Base-by-base conservation (phyloP, 208 protist genomes). In the Leishmania martiniquensis region DNA sequence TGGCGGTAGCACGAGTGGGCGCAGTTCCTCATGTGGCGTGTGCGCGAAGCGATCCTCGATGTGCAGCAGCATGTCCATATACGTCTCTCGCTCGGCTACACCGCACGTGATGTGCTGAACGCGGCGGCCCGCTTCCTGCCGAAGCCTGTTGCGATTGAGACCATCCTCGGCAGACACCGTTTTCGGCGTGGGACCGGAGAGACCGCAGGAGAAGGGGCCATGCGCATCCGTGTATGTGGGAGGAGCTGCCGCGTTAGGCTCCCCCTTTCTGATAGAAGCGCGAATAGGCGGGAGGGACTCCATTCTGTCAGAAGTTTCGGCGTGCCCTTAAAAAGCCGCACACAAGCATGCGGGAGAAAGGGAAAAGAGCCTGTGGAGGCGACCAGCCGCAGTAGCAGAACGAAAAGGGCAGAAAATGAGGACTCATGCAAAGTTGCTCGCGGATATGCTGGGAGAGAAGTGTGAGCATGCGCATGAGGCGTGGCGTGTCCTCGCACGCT, bases 1-100 rank as follows among this genome's bases (percentile, higher is more conserved):
- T 39, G 90, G 83, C 9, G 84, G 88, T 34, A 85, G 70, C 63
- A 93, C 83, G 10, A 87, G 78, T 9, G 91, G 89, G 17, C 86
- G 85, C 60, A 88, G 75, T 13, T 60, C 54, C 57, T 54, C 60
- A 42, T 80, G 63, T 20, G 74, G 75, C 10, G 49, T 68, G 71
- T 79, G 70, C 5, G 83, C 66, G 44, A 95, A 95, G 42, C 89
- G 88, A 37, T 77, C 77, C 0, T 88, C 88, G 49, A 95, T 87
- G 59, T 86, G 79, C 51, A 79, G 77, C 22, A 95, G 74, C 80
- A 95, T 85, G 54, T 87, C 84, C 34, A 84, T 55, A 47, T 92
- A 91, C 32, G 74, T 83, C 49, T 78, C 47, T 42, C 72, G 72
- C 68, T 83, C 79, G 20, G 79, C 68, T 37, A 83, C 79, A 45